Base-by-base conservation (phyloP, 306 rosid species). In the Crataegus laevigata region DNA sequence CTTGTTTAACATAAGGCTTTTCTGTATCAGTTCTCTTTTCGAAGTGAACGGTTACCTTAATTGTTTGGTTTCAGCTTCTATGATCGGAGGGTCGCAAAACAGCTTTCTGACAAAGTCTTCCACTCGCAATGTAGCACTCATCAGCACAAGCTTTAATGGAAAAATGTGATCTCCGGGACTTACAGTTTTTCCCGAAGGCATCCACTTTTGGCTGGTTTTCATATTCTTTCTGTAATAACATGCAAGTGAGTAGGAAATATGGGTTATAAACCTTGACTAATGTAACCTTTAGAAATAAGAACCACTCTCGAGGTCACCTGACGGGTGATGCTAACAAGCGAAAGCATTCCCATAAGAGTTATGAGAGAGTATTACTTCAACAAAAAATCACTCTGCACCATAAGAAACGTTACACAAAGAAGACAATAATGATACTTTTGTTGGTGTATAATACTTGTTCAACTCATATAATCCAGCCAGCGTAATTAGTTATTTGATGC, bases 91-190 rank as follows among this genome's bases (percentile, higher is more conserved):
- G 43, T 83, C 69, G 69, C 38, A 38, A 78, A 88, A 91, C 84
- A 94, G 54, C 79, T 85, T 87, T 74, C 83, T 79, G 69, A 79
- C 84, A 55, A 94, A 91, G 73, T 94, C 98, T 82, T 91, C 90
- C 57, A 88, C 98, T 75, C 86, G 86, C 90, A 89, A 75, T 60
- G 91, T 94, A 72, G 98, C 96, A 82, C 98, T 91, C 98, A 85
- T 91, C 72, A 94, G 89, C 79, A 94, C 93, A 84, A 91, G 92
- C 82, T 89, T 94, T 70, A 94, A 80, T 22, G 96, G 98, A 83
- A 82, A 88, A 82, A 94, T 79, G 82, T 79, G 75, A 64, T 75
- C 40, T 43, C 75, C 87, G 64, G 91, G 81, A 78, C 83, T 84
- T 73, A 91, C 61, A 45, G n/a, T 73, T 81, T 76, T 79, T 71